Evolutionary conservation across 2,329 filamentous ascomycete genomes (phyloP).

Genomic region (Ceratocystiopsis sp.): DNA sequence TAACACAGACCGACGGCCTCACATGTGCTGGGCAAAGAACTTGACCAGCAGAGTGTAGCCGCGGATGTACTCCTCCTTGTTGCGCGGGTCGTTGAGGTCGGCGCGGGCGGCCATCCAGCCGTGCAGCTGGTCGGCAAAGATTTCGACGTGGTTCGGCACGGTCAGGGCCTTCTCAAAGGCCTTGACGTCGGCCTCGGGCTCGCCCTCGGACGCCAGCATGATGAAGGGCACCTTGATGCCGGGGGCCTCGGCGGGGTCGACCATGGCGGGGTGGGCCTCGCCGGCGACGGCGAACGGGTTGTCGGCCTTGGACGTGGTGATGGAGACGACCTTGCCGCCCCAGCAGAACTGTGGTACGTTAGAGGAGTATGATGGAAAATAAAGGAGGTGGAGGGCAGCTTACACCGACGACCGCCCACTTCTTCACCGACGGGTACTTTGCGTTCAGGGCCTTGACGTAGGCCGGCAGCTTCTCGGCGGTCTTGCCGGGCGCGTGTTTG

Average conservation of each 20-base stretch:
- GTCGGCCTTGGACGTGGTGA: slow-evolving; percentile 28
- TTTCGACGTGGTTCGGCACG: slow-evolving; percentile 44
- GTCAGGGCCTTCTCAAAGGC: slow-evolving; percentile 37
- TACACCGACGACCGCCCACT: slow-evolving; percentile 45
- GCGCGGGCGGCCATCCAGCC: slow-evolving; percentile 58
- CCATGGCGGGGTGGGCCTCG: slow-evolving; percentile 43
- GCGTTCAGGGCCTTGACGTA: slow-evolving; percentile 35
- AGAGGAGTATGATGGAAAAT: background rate
- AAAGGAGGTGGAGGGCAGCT: slow-evolving; percentile 11
- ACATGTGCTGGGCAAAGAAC: slow-evolving; percentile 37
- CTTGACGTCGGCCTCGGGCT: slow-evolving; percentile 36
- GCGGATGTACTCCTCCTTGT: slow-evolving; percentile 44
- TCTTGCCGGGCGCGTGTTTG: slow-evolving; percentile 28
- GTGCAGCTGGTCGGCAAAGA: slow-evolving; percentile 49
- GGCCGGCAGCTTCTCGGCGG: slow-evolving; percentile 33
- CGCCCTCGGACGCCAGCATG: slow-evolving; percentile 49
- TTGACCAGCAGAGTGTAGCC: slow-evolving; percentile 41
- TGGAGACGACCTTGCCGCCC: slow-evolving; percentile 49
- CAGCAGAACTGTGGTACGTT: slow-evolving; percentile 35
- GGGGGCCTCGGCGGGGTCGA: slow-evolving; percentile 43
- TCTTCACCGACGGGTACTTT: slow-evolving; percentile 36
- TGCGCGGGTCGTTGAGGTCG: slow-evolving; percentile 36
- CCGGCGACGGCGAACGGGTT: slow-evolving; percentile 40
- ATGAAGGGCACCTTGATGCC: slow-evolving; percentile 43
- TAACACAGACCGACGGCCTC: background rate